Base-by-base conservation (phyloP, 2,329 filamentous ascomycete species). In the Penicillium sp. region DNA sequence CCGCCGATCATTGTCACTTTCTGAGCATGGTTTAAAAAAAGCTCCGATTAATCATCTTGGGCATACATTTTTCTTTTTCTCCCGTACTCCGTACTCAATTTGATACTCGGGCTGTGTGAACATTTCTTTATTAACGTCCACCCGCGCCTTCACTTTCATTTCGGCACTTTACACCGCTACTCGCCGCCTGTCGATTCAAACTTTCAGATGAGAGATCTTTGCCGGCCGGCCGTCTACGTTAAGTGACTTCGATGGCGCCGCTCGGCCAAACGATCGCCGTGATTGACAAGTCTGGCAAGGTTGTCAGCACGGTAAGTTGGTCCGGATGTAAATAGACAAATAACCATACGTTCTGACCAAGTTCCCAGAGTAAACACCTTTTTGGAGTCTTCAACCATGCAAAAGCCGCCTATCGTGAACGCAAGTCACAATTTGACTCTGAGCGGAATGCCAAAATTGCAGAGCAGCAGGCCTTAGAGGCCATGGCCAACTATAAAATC, bases 311-410 rank as follows among this genome's bases (percentile, higher is more conserved):
- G 42, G 86, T 89, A 73, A 63, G 82, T 39, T 23, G 8, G 38
- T 27, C 34, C 14, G 12, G 72, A 47, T 42, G 38, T 45, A 32
- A 31, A 41, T 37, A 20, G 36, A 30, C 14, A 18, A 25, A 25
- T 31, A 13, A 37, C 37, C 51, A 42, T 57, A 34, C 32, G 36
- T 39, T 30, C 48, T 51, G 30, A 51, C 36, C n/a, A 32, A 30
- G 29, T 28, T 12, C 30, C 23, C 57, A 93, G 87, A 87, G 87
- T 58, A 95, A 93, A 68, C 85, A 95, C 54, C 72, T 96, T 15
- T 77, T 93, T 57, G 82, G 80, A 60, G 83, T 95, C 58, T 93
- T 94, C 74, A 94, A 87, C 62, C 88, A 95, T 61, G 90, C 89
- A 47, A 87, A 86, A 60, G 79, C 82, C 37, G 85, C 85, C 41